These are phyloP conservation scores for Diaporthe eres DNA, from an alignment of 2,329 filamentous ascomycete genomes.

Conservation along the genomic window DNA sequence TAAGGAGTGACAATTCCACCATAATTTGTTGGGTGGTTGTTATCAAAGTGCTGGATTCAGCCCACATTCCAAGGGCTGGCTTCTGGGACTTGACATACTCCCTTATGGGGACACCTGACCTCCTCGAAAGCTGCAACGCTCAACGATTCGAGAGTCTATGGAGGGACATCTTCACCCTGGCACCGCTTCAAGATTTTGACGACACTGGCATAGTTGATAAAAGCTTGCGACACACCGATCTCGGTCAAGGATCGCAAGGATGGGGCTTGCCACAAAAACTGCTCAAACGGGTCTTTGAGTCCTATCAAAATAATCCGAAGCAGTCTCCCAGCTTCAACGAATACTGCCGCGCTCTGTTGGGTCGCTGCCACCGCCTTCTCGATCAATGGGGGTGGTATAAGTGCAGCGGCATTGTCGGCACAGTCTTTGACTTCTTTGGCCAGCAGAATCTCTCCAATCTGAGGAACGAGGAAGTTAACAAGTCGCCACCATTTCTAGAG, in stretches of 20 bases:
- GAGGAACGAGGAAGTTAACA: slow-evolving; percentile 74
- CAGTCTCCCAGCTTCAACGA: slow-evolving; percentile 75
- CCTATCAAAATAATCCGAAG: slow-evolving; percentile 68
- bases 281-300: slow-evolving; percentile 68
- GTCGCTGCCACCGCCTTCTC: slow-evolving; percentile 74
- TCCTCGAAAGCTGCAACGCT: slow-evolving; percentile 57
- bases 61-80: slow-evolving; percentile 63
- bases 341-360: slow-evolving; percentile 72
- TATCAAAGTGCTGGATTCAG: slow-evolving; percentile 66
- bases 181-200: slow-evolving; percentile 74
- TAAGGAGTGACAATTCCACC: slow-evolving; percentile 60
- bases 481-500: slow-evolving; percentile 73
- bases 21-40: slow-evolving; percentile 72
- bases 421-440: slow-evolving; percentile 78
- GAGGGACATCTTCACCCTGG: slow-evolving; percentile 70
- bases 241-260: slow-evolving; percentile 69
- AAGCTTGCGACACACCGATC: slow-evolving; percentile 53
- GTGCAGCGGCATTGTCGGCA: slow-evolving; percentile 69
- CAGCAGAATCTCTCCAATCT: slow-evolving; percentile 73
- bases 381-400: slow-evolving; percentile 76
- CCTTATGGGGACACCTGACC: slow-evolving; percentile 55
- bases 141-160: slow-evolving; percentile 69
- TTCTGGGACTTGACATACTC: slow-evolving; percentile 74
- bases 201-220: slow-evolving; percentile 63
- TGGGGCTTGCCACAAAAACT: slow-evolving; percentile 73